A percentile compares a stretch with the other conserved stretches of the same genome.
Evolutionary conservation across 2,329 filamentous ascomycete species (phyloP).

Genomic region (Clarireedia sp.): DNA sequence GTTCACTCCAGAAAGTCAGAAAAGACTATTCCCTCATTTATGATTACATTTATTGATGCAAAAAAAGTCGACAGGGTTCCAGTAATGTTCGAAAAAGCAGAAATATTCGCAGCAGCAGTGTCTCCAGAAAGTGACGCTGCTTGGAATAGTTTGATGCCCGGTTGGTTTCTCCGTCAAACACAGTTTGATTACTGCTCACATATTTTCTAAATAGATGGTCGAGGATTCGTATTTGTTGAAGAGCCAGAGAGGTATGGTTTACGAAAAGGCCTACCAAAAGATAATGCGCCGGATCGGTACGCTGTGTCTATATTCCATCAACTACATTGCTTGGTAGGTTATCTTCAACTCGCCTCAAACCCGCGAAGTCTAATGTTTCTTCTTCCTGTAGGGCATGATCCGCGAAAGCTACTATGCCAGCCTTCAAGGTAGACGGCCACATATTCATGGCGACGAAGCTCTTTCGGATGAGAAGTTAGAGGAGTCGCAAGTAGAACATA

Average conservation of each 20-base stretch:
- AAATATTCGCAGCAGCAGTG: neutral
- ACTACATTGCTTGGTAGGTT: constrained; percentile 4
- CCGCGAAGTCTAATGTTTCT: neutral
- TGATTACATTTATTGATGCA: neutral
- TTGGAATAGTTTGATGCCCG: constrained; percentile 1
- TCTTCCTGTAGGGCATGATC: neutral
- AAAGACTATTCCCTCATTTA: neutral
- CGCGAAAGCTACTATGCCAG: constrained; percentile 1
- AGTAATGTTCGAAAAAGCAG: neutral
- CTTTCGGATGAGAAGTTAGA: neutral
- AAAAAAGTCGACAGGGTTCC: neutral
- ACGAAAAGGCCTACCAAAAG: neutral
- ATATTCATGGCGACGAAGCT: neutral
- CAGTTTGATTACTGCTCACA: neutral
- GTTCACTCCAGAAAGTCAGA: too few species aligned
- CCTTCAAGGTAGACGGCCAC: neutral
- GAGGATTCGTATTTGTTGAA: constrained; percentile 1
- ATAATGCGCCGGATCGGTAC: neutral
- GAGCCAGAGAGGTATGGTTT: neutral
- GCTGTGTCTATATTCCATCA: constrained; percentile 7
- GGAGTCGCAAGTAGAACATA: neutral
- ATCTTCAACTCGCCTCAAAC: neutral
- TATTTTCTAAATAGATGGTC: neutral
- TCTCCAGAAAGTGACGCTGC: neutral
- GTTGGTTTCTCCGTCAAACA: neutral